Percentiles rank a stretch among this genome's conserved stretches.
Conservation (phyloP, 2,329 filamentous ascomycete genomes). For the Golovinomyces cichoracearum region DNA sequence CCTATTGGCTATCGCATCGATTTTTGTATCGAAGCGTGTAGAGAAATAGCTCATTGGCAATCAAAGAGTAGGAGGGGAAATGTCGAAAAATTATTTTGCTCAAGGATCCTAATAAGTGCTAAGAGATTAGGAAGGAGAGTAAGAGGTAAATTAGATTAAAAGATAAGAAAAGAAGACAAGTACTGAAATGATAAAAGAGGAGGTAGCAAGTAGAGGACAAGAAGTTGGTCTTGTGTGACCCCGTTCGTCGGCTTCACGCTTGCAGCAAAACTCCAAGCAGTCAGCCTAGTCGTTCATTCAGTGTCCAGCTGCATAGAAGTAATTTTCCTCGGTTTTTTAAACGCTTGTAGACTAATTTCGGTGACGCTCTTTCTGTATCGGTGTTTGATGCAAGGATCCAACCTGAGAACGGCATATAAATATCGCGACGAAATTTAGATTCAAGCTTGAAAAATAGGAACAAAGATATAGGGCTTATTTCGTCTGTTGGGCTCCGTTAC, state of each 20-base stretch:
- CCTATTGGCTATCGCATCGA: not conserved
- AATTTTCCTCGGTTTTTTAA: no score
- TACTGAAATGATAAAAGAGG: not conserved
- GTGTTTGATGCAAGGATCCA: no score
- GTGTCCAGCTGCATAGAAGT: no score
- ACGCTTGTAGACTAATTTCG: no score
- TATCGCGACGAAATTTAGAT: no score
- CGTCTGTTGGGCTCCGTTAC: no score
- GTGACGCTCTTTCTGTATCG: no score
- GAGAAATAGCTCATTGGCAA: not conserved
- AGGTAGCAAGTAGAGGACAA: not conserved
- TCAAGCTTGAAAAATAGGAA: no score
- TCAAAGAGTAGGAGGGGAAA: not conserved
- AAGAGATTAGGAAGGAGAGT: not conserved
- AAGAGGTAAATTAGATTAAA: not conserved
- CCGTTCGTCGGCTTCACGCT: not conserved
- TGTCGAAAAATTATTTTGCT: not conserved
- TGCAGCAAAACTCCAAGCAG: not conserved
- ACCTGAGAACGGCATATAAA: no score
- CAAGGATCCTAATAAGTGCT: not conserved
- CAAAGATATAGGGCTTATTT: no score
- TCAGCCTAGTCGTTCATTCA: not conserved
- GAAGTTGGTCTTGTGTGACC: conserved; percentile 2
- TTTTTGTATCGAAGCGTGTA: not conserved
- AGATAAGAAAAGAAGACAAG: not conserved